These are phyloP conservation scores for Neurospora intermedia DNA, from an alignment of 495 filamentous ascomycete species.

Conservation along the genomic window DNA sequence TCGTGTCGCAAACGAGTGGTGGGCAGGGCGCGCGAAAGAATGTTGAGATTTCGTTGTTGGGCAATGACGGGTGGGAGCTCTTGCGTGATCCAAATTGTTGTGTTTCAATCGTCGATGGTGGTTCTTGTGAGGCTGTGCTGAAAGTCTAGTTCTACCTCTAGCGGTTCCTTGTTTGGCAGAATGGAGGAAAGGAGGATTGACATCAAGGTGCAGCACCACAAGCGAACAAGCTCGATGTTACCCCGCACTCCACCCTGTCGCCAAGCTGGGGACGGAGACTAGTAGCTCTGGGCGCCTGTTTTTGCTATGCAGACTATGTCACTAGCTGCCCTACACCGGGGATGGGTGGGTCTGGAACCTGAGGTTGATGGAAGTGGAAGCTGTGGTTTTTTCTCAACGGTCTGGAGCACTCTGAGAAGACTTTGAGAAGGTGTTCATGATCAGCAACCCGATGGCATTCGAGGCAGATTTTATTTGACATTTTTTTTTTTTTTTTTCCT, in stretches of 20 bases:
- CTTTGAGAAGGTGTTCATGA: not conserved
- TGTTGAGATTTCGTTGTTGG: not conserved
- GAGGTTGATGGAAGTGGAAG: not conserved
- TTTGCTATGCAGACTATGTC: not conserved
- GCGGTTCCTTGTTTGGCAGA: not conserved
- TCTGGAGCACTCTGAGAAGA: not conserved
- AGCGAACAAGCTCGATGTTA: not conserved
- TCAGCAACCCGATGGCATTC: not conserved
- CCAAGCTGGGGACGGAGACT: not conserved
- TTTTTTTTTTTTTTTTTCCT: not conserved
- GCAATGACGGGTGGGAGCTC: not conserved
- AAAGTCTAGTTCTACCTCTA: not conserved
- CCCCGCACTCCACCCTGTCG: slow-evolving; percentile 6
- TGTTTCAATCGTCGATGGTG: not conserved
- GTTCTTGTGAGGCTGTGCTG: not conserved
- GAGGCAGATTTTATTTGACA: not conserved
- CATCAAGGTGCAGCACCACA: slow-evolving; percentile 9
- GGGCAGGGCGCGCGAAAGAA: not conserved
- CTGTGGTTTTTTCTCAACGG: not conserved
- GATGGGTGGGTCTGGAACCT: not conserved
- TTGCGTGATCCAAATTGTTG: not conserved
- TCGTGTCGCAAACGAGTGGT: not conserved
- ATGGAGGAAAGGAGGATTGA: not conserved
- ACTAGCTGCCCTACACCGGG: not conserved
- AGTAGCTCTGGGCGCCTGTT: not conserved